Conservation (phyloP, 2,329 filamentous ascomycete species). For the Penicillium palitans region DNA sequence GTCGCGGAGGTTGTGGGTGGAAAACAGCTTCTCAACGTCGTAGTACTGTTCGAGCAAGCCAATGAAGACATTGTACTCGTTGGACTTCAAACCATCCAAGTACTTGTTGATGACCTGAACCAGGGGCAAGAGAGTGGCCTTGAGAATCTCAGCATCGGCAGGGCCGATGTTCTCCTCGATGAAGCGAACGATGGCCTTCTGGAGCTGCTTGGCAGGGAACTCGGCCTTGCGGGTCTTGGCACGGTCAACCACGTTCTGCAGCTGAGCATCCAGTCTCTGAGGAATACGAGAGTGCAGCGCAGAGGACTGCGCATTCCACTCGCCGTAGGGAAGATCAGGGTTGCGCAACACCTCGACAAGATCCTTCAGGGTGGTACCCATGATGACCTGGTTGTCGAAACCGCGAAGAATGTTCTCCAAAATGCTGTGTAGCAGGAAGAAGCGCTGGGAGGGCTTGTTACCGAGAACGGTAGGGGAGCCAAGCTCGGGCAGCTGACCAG, state of each 20-base stretch:
- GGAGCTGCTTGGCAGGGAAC: slow-evolving; percentile 86
- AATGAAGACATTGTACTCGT: slow-evolving; percentile 82
- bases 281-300: slow-evolving; percentile 98
- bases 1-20: slow-evolving; percentile 77
- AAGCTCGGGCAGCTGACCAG: slow-evolving; percentile 83
- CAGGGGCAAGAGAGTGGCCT: slow-evolving; percentile 71
- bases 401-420: slow-evolving; percentile 86
- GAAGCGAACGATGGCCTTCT: slow-evolving; percentile 83
- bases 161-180: slow-evolving; percentile 78
- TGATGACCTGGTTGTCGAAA: slow-evolving; percentile 97
- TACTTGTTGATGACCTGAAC: slow-evolving; percentile 77
- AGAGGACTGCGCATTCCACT: slow-evolving; percentile 94
- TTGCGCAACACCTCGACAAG: slow-evolving; percentile 87
- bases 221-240: slow-evolving; percentile 75
- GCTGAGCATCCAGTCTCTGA: slow-evolving; percentile 79
- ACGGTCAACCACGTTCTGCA: slow-evolving; percentile 83
- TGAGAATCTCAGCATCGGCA: slow-evolving; percentile 71
- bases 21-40: slow-evolving; percentile 83
- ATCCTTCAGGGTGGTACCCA: slow-evolving; percentile 81
- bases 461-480: slow-evolving; percentile 85
- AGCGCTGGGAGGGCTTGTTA: slow-evolving; percentile 87
- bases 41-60: slow-evolving; percentile 78
- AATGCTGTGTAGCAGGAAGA: slow-evolving; percentile 72
- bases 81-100: slow-evolving; percentile 81
- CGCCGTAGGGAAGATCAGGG: slow-evolving; percentile 87